Percentiles rank a stretch among this genome's conserved stretches.
phyloP scores from a whole-genome alignment of 2,329 filamentous ascomycete genomes.

The Arthrocladium fulminans region DNA sequence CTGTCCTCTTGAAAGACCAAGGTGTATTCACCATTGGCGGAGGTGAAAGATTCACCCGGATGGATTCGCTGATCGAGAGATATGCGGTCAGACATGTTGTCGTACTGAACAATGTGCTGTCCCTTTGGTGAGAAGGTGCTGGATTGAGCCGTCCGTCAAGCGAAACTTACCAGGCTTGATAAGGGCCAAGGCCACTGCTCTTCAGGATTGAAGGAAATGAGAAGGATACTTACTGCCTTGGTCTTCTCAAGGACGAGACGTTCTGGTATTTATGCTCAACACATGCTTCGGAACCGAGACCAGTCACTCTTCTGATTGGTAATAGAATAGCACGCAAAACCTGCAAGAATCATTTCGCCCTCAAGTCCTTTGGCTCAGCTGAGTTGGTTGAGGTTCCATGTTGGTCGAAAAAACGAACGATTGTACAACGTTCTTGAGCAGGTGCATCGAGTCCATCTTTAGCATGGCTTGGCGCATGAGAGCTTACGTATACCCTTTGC shows the following conservation, averaged over 20 bases:
- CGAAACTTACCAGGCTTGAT: background rate
- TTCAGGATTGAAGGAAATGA: background rate
- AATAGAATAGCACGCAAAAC: background rate
- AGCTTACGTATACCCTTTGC: background rate
- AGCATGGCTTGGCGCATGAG: background rate
- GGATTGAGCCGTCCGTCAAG: background rate
- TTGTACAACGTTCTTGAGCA: background rate
- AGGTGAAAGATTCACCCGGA: background rate
- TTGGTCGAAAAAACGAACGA: background rate
- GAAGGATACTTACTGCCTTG: background rate
- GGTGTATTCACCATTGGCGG: background rate
- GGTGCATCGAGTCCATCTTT: background rate
- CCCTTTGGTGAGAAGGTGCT: background rate
- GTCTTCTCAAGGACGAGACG: background rate
- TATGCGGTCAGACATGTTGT: conserved; percentile 5
- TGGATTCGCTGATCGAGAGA: background rate
- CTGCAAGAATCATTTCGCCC: too few relatives aligned
- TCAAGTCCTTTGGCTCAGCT: background rate
- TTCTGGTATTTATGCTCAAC: background rate
- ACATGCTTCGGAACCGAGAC: background rate
- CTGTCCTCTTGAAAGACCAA: conserved; percentile 8
- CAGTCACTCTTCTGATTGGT: background rate
- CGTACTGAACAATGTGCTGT: background rate
- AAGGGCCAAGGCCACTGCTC: background rate
- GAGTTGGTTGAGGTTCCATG: background rate